Base-by-base conservation (phyloP, 2,329 filamentous ascomycete genomes). In the Stachybotrys echinatus region DNA sequence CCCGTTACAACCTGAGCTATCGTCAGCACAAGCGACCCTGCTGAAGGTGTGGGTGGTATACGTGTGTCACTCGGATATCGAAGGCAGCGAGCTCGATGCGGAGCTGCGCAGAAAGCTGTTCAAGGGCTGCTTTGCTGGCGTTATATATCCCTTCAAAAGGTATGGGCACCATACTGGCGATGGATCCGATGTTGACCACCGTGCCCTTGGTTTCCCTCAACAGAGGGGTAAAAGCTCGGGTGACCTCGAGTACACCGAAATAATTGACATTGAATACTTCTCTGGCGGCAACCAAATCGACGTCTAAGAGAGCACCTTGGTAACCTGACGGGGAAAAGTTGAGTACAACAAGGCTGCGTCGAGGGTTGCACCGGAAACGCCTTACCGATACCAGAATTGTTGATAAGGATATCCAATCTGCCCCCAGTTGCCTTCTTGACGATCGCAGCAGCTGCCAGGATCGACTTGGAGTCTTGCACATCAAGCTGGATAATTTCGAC, bases 331-430 rank as follows among this genome's bases (percentile, higher is more conserved):
- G 31, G 31, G 31, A 37, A 37, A 37, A 17, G 17, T 10, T 37
- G 10, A 37, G 31, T 37, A 37, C 31, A 37, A 8, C 10, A 5
- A 40, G 27, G 5, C 27, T 34, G 27, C 14, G 14, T 10, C 27
- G 14, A 34, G 5, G 27, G 2, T 10, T 5, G 27, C 27, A 34
- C 27, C 27, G 14, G 14, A 31, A 12, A 48, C 45, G 38, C 7
- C 38, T 23, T 51, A 63, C 61, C 62, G 39, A 58, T 54, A 14
- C 65, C 73, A 2, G 73, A 69, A 55, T 74, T 73, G 56, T 75
- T 74, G 52, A 75, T 61, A 17, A 76, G 63, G 37, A 74, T 64
- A 52, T 75, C 69, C 12, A 76, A 57, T 19, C 58, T 65, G 18
- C 67, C 67, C 37, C 62, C 68, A 0, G 70, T 69, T 10, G 63